Percentiles rank a stretch among this genome's conserved stretches.
Conservation (phyloP, 768 basidiomycete species). For the Russula lepida region DNA sequence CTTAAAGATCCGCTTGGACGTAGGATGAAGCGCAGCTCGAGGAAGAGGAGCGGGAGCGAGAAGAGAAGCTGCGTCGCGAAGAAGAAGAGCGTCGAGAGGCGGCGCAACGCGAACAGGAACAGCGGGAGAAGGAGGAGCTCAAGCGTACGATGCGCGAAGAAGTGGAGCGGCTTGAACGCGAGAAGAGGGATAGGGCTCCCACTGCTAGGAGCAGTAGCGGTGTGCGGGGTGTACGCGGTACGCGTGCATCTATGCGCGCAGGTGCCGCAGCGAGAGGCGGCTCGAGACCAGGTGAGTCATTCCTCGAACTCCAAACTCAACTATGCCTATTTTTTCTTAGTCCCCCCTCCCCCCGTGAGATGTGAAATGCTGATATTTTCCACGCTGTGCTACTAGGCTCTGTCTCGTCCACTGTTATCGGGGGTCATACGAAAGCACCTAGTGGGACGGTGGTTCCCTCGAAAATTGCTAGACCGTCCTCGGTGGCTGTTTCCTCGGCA, state of each 20-base stretch:
- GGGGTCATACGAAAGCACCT: constrained; percentile 1
- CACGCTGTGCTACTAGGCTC: neutral
- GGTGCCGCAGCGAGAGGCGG: constrained; percentile 26
- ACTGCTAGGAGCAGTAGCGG: constrained; percentile 38
- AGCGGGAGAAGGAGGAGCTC: constrained; percentile 41
- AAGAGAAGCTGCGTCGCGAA: constrained; percentile 33
- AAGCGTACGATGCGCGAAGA: constrained; percentile 38
- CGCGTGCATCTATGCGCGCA: constrained; percentile 53
- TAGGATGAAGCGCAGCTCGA: constrained; percentile 56
- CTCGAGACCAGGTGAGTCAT: constrained; percentile 10
- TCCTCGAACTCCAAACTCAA: no score
- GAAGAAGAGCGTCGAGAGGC: constrained; percentile 29
- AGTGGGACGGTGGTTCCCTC: constrained; percentile 4
- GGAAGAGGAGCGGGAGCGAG: constrained; percentile 33
- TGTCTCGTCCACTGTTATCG: neutral
- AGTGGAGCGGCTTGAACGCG: constrained; percentile 36
- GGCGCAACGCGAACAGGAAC: constrained; percentile 37
- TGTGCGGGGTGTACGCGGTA: constrained; percentile 66
- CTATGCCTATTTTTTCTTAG: no score
- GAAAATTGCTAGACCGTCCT: constrained; percentile 11
- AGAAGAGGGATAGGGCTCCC: constrained; percentile 34
- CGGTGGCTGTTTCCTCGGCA: constrained; percentile 11
- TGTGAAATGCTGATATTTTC: no score
- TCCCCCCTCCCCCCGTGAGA: no score
- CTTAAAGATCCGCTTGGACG: neutral